These are phyloP conservation scores for Fusarium sublunatum DNA, from an alignment of 2,329 filamentous ascomycete genomes.

Conservation along the genomic window DNA sequence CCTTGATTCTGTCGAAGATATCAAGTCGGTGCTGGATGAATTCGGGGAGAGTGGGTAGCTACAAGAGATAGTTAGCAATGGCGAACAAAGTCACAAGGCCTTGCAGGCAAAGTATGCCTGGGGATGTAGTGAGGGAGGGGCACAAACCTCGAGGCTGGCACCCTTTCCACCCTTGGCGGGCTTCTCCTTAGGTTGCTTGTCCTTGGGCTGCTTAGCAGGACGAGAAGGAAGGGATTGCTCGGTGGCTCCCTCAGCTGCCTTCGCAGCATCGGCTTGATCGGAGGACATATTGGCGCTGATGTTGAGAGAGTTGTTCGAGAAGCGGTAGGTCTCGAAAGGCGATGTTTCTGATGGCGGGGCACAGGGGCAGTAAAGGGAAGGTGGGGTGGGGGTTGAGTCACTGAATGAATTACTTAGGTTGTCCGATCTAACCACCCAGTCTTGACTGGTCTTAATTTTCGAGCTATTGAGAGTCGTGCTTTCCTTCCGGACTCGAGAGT, in stretches of 20 bases:
- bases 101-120: conserved; percentile 5
- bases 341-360: conserved; percentile 44
- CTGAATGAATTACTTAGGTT: conserved; percentile 12
- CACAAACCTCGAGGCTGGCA: conserved; percentile 62
- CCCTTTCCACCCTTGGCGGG: conserved; percentile 68
- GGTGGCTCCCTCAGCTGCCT: conserved; percentile 50
- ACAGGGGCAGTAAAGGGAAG: conserved; percentile 47
- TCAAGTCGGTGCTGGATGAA: conserved; percentile 87
- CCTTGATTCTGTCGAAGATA: conserved; percentile 89
- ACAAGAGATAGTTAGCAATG: conserved; percentile 35
- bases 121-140: conserved; percentile 10
- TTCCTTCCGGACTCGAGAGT: no score
- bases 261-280: conserved; percentile 51
- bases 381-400: conserved; percentile 53
- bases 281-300: conserved; percentile 51
- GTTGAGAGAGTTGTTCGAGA: conserved; percentile 43
- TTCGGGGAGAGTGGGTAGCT: conserved; percentile 68
- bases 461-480: no score
- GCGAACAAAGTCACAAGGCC: conserved; percentile 6
- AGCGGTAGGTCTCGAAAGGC: conserved; percentile 42
- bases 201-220: conserved; percentile 53
- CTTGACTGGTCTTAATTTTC: no score
- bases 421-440: conserved; percentile 4
- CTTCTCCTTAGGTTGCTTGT: conserved; percentile 50
- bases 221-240: conserved; percentile 51